Percentiles rank a stretch among this genome's conserved stretches.
Conservation (phyloP, 164 flowering plant species). For the Paratinospora sagittata region DNA sequence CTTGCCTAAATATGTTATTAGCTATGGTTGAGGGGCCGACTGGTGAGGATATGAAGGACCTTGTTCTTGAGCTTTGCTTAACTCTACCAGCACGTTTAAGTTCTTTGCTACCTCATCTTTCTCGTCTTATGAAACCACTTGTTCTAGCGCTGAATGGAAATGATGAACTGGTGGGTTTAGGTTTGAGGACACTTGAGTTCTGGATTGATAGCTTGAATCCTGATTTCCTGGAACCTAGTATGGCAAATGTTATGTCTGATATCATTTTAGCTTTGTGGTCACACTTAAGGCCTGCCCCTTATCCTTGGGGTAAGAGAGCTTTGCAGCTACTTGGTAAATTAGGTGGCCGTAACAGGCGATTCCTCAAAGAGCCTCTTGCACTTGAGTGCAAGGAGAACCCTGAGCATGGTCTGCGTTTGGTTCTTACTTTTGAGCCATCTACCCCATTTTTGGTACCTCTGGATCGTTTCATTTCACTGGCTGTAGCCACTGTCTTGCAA, state of each 20-base stretch:
- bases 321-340: slow-evolving; percentile 93
- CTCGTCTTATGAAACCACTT: slow-evolving; percentile 95
- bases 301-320: slow-evolving; percentile 91
- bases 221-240: slow-evolving; percentile 96
- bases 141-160: slow-evolving; percentile 86
- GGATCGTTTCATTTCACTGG: slow-evolving; percentile 91
- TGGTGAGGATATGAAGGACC: slow-evolving; percentile 91
- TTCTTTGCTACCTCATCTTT: slow-evolving; percentile 81
- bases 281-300: slow-evolving; percentile 86
- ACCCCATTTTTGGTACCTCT: slow-evolving; percentile 97
- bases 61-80: slow-evolving; percentile 84
- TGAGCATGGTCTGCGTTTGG: slow-evolving; percentile 98
- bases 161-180: slow-evolving; percentile 82
- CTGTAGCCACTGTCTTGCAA: slow-evolving; percentile 75
- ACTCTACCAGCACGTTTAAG: slow-evolving; percentile 95
- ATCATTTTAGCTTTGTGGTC: slow-evolving; percentile 97
- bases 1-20: slow-evolving; percentile 87
- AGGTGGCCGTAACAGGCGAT: slow-evolving; percentile 97
- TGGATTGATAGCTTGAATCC: slow-evolving; percentile 99
- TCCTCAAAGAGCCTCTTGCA: slow-evolving; percentile 92
- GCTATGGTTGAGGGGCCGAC: slow-evolving; percentile 97
- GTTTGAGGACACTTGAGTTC: slow-evolving; percentile 88
- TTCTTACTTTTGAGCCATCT: slow-evolving; percentile 96
- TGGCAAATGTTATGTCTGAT: slow-evolving; percentile 95
- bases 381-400: slow-evolving; percentile 99